phyloP scores from a whole-genome alignment of 768 basidiomycete genomes.

The Panaeolus cyanescens region DNA sequence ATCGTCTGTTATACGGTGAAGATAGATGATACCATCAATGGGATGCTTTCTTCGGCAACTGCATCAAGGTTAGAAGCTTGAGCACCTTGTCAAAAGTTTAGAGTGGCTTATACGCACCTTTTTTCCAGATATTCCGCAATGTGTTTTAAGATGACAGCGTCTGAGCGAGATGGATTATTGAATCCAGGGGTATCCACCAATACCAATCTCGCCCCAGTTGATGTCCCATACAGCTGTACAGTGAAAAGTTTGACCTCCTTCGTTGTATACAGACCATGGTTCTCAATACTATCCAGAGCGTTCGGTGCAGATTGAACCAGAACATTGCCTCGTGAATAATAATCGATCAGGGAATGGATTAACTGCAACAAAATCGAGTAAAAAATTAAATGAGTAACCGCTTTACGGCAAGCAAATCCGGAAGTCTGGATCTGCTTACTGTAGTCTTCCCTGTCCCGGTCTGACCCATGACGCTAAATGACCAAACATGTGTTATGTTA shows the following conservation, averaged over 20 bases:
- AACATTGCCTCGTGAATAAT: no score
- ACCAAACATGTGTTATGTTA: no score
- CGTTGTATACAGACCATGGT: constrained; percentile 36
- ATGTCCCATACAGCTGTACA: constrained; percentile 18
- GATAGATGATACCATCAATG: neutral
- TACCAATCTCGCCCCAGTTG: constrained; percentile 27
- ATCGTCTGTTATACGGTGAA: neutral
- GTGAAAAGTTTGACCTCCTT: constrained; percentile 30
- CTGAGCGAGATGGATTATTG: constrained; percentile 33
- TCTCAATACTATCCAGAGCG: constrained; percentile 10
- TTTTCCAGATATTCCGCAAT: constrained; percentile 31
- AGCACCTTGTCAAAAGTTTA: constrained; percentile 19
- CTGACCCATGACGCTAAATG: constrained; percentile 25
- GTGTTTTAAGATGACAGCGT: constrained; percentile 36
- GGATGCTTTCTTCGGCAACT: neutral
- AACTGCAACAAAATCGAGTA: no score
- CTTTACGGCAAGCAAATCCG: neutral
- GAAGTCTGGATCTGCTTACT: constrained; percentile 12
- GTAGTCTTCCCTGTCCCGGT: constrained; percentile 30
- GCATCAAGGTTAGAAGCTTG: neutral
- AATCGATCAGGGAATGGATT: constrained; percentile 17
- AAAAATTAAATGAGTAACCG: neutral
- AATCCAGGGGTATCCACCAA: constrained; percentile 42
- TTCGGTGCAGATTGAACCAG: constrained; percentile 13
- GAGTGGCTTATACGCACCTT: constrained; percentile 16